Conservation (phyloP, 106 monocot genomes). For the Acorus calamus region DNA sequence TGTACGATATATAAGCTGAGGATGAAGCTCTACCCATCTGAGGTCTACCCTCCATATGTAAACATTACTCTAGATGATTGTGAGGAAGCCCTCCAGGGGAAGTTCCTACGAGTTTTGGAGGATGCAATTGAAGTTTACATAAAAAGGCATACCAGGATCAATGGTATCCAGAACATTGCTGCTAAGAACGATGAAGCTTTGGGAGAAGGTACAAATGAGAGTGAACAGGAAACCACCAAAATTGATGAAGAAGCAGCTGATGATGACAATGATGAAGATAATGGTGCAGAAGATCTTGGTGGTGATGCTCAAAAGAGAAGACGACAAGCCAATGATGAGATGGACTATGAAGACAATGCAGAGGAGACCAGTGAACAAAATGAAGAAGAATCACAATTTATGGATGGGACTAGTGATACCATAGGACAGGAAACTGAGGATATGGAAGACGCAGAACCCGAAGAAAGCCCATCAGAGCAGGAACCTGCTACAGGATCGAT, state of each 20-base stretch:
- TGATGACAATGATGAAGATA: slow-evolving; percentile 4
- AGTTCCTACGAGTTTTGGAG: slow-evolving; percentile 60
- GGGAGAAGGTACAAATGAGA: slow-evolving; percentile 26
- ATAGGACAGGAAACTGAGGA: slow-evolving; percentile 12
- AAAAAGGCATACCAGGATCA: slow-evolving; percentile 42
- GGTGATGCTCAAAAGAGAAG: slow-evolving; percentile 77
- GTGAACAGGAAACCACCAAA: slow-evolving; percentile 8
- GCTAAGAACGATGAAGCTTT: slow-evolving; percentile 9
- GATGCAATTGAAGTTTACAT: slow-evolving; percentile 61
- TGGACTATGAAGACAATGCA: slow-evolving; percentile 88
- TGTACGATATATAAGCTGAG: slow-evolving; percentile 61
- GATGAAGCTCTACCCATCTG: slow-evolving; percentile 52
- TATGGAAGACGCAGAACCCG: slow-evolving; percentile 4
- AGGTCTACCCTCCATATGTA: slow-evolving; percentile 47
- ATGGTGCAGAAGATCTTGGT: slow-evolving; percentile 50
- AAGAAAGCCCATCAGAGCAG: slow-evolving; percentile 15
- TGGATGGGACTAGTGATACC: slow-evolving; percentile 25
- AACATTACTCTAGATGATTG: slow-evolving; percentile 38
- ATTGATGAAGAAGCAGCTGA: slow-evolving; percentile 1
- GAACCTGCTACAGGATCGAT: background rate
- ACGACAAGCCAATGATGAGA: slow-evolving; percentile 60
- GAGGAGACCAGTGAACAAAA: slow-evolving; percentile 30
- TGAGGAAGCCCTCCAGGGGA: slow-evolving; percentile 11
- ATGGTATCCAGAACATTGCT: slow-evolving; percentile 22
- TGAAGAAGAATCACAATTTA: slow-evolving; percentile 30